Evolutionary conservation across 2,329 filamentous ascomycete genomes (phyloP).

Genomic region (Pseudogymnoascus sp.): DNA sequence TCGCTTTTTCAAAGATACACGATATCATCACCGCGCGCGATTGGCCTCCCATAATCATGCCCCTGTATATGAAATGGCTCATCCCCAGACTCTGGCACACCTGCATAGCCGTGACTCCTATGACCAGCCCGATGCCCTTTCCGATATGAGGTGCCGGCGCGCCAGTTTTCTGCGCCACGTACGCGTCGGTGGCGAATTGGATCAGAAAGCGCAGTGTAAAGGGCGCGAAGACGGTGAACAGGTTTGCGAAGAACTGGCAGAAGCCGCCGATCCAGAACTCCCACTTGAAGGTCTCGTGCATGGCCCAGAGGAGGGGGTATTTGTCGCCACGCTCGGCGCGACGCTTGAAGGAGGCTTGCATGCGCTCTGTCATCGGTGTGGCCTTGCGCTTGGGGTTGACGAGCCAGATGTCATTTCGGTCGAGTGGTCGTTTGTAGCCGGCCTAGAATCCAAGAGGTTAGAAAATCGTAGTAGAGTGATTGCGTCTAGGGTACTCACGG

Average conservation of each 20-base stretch:
- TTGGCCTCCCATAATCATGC: conserved; percentile 87
- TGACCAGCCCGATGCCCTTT: conserved; percentile 70
- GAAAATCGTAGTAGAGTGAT: neutral
- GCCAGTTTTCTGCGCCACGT: conserved; percentile 48
- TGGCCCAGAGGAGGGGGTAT: conserved; percentile 67
- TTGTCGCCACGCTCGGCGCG: conserved; percentile 62
- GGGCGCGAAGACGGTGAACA: conserved; percentile 75
- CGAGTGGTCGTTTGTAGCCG: conserved; percentile 78
- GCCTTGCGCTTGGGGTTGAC: conserved; percentile 77
- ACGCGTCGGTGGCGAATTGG: conserved; percentile 74
- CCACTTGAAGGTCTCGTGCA: conserved; percentile 77
- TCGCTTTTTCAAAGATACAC: conserved; percentile 84
- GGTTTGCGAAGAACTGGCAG: conserved; percentile 64
- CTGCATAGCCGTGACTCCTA: conserved; percentile 84
- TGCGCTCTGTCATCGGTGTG: conserved; percentile 57
- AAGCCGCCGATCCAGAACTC: conserved; percentile 83
- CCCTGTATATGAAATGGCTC: conserved; percentile 87
- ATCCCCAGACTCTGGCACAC: conserved; percentile 70
- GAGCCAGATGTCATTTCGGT: conserved; percentile 78
- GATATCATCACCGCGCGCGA: conserved; percentile 73
- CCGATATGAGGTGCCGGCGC: conserved; percentile 59
- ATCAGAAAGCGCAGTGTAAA: conserved; percentile 84
- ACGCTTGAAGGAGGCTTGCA: conserved; percentile 62
- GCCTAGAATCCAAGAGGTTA: conserved; percentile 42
- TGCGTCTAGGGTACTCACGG: conserved; percentile 39